phyloP scores from a whole-genome alignment of 768 basidiomycete species.

The Tylopilus rubrobrunneus region DNA sequence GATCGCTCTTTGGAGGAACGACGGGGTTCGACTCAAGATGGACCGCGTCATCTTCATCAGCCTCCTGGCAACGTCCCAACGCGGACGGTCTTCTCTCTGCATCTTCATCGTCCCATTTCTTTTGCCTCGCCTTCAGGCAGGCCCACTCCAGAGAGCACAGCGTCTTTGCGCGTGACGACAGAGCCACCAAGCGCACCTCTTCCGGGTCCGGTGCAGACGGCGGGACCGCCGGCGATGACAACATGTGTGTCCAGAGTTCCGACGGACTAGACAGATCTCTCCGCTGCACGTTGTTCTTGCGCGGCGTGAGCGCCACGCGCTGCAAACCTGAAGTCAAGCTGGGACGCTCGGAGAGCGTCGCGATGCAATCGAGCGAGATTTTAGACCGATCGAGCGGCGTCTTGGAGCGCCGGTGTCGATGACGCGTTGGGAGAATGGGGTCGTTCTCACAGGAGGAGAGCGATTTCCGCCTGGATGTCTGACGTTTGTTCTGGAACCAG shows the following conservation, averaged over 20 bases:
- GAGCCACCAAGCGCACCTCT: slow-evolving; percentile 22
- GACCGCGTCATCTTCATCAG: slow-evolving; percentile 9
- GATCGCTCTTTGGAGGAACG: slow-evolving; percentile 4
- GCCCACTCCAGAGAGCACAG: slow-evolving; percentile 71
- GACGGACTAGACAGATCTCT: slow-evolving; percentile 10
- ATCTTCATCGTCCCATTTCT: slow-evolving; percentile 22
- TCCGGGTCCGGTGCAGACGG: slow-evolving; percentile 20
- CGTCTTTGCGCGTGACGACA: slow-evolving; percentile 35
- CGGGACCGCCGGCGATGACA: slow-evolving; percentile 25
- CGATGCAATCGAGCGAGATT: slow-evolving; percentile 31
- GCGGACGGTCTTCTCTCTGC: slow-evolving; percentile 7
- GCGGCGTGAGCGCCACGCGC: slow-evolving; percentile 26
- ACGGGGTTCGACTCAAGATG: slow-evolving; percentile 11
- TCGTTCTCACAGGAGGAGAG: slow-evolving; percentile 22
- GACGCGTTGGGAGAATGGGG: slow-evolving; percentile 4
- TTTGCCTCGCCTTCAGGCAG: slow-evolving; percentile 48
- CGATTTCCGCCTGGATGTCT: slow-evolving; percentile 36
- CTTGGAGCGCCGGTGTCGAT: slow-evolving; percentile 6
- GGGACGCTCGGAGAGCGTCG: slow-evolving; percentile 29
- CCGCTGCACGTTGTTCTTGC: slow-evolving; percentile 15
- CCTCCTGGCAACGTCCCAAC: slow-evolving; percentile 2
- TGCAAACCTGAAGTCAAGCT: slow-evolving; percentile 10
- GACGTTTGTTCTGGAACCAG: slow-evolving; percentile 83
- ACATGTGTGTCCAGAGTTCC: slow-evolving; percentile 29
- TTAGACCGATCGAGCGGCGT: slow-evolving; percentile 21